phyloP scores from a whole-genome alignment of 2,329 filamentous ascomycete species.

The Raffaelea ambrosiae region DNA sequence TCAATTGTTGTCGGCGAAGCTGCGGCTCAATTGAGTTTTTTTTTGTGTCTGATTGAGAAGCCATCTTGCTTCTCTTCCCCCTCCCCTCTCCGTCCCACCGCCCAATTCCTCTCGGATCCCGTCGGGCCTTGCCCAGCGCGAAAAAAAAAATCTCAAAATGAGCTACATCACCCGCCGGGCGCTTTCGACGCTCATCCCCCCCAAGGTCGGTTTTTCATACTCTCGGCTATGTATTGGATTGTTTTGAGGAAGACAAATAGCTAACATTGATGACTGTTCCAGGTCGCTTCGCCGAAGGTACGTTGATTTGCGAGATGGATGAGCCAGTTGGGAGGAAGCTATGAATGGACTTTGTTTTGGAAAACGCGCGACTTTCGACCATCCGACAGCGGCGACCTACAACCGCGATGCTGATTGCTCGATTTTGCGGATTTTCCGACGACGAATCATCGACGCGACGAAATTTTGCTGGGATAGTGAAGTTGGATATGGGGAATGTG shows the following conservation, averaged over 20 bases:
- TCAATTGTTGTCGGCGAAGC: conserved; percentile 10
- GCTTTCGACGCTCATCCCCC: conserved; percentile 97
- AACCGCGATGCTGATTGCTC: neutral
- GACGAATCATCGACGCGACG: neutral
- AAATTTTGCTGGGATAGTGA: neutral
- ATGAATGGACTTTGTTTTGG: no score
- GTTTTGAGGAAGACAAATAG: no score
- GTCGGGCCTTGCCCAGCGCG: conserved; percentile 17
- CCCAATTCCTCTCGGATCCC: conserved; percentile 3
- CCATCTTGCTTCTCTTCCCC: conserved; percentile 16
- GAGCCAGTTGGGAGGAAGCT: no score
- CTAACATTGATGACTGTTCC: conserved; percentile 1
- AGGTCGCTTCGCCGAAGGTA: conserved; percentile 83
- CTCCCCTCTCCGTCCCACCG: conserved; percentile 13
- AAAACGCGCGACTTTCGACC: no score
- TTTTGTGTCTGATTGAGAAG: neutral
- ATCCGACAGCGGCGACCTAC: no score
- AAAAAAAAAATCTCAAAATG: conserved; percentile 54
- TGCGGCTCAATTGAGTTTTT: conserved; percentile 24
- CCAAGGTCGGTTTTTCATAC: conserved; percentile 65
- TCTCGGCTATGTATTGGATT: neutral
- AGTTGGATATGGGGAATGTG: conserved; percentile 1
- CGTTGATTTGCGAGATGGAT: conserved; percentile 26
- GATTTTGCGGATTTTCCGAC: no score
- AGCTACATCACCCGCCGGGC: conserved; percentile 84